phyloP scores from a whole-genome alignment of 805 yeast species.

The Zygotorulaspora florentina region DNA sequence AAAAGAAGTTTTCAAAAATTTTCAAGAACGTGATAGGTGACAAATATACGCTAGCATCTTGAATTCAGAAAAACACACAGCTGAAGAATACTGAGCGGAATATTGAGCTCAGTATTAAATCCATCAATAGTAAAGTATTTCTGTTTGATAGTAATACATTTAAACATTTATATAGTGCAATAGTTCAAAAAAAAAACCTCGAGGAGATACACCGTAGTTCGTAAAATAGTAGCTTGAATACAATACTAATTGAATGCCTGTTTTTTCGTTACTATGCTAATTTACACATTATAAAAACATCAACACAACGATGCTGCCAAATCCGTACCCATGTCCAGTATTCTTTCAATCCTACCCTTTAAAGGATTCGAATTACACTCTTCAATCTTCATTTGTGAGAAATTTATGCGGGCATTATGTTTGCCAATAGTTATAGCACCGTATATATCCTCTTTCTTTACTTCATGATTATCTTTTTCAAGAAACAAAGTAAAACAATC shows the following conservation, averaged over 20 bases:
- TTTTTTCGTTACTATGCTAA: background rate
- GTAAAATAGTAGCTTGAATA: too few relatives aligned
- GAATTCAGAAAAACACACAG: background rate
- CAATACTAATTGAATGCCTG: background rate
- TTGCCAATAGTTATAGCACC: slow-evolving; percentile 75
- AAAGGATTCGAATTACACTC: slow-evolving; percentile 70
- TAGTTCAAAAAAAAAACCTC: too few relatives aligned
- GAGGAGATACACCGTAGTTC: too few relatives aligned
- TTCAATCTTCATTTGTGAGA: slow-evolving; percentile 56
- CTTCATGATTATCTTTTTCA: slow-evolving; percentile 14
- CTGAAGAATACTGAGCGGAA: background rate
- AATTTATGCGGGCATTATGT: slow-evolving; percentile 65
- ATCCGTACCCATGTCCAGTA: slow-evolving; percentile 70
- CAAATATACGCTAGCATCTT: background rate
- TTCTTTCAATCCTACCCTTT: slow-evolving; percentile 76
- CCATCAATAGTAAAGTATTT: too few relatives aligned
- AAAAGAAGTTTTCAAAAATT: slow-evolving; percentile 11
- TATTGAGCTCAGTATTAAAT: too few relatives aligned
- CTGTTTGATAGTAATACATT: too few relatives aligned
- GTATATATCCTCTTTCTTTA: slow-evolving; percentile 31
- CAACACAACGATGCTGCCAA: slow-evolving; percentile 80
- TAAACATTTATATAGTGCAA: too few relatives aligned
- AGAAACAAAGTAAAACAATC: slow-evolving; percentile 47
- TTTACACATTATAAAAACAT: slow-evolving; percentile 2
- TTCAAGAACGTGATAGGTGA: slow-evolving; percentile 8